Evolutionary conservation across 2,329 filamentous ascomycete genomes (phyloP), one percentile per base, ranked within the genome.

Genomic region (Penicillium sp.): DNA sequence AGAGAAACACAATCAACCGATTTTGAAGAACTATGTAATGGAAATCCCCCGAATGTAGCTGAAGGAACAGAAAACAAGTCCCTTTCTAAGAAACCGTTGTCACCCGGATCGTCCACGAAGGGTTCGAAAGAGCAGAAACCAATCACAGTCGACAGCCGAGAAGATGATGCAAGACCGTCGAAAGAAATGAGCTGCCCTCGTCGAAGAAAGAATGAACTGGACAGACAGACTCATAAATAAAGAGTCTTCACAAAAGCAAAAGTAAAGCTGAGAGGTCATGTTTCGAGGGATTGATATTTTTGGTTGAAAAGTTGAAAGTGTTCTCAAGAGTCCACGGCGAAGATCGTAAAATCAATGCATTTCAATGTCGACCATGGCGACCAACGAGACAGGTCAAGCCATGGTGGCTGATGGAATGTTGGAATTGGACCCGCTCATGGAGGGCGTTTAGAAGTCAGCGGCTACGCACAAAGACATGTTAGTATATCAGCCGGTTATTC

Each of bases 51-150:
- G 3, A 41, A 48, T 23, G 43, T 57, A 57, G 55, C 29, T 54
- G 37, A 41, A 46, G 48, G 54, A 54, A 54, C 37, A 42, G 15
- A 23, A 52, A 48, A 7, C 29, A 53, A 23, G 33, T 33, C 19
- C 33, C 33, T 27, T 54, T 41, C 27, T 42, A 47, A 42, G 25
- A 40, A 31, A 37, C 31, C 4, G 13, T 31, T n/a, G 48, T 52
- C 48, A 52, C 54, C 48, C 48, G 50, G 29, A 42, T 54, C 35
- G 55, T 57, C 55, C 55, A 57, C 55, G 50, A 54, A 54, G n/a
- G n/a, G 19, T 41, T 57, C 55, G 42, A 33, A 53, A 45, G 33
- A 17, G 29, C 45, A 33, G 23, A 17, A 55, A 54, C 29, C 40
- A 29, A 15, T 29, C 42, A 9, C 4, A 31, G 6, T 57, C 42